Evolutionary conservation across 345 rosid genomes (phyloP).

Genomic region (Syzygium grande): DNA sequence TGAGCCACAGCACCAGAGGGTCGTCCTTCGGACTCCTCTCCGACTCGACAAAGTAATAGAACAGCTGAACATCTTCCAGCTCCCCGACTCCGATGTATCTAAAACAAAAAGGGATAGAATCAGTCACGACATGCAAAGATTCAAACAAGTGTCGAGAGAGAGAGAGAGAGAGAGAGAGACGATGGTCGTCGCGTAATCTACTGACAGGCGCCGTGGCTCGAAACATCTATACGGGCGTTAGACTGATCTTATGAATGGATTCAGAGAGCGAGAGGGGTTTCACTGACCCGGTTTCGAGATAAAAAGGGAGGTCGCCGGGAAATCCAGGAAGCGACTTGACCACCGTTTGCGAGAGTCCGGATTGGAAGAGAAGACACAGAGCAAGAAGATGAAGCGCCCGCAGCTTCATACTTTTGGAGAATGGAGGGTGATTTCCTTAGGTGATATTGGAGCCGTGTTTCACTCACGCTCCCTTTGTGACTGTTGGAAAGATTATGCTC

Average conservation of each 20-base stretch:
- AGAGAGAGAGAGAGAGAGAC: slow-evolving; percentile 1
- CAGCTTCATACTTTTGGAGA: not conserved
- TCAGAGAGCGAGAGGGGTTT: not conserved
- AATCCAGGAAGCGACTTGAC: slow-evolving; percentile 11
- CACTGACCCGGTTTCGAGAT: slow-evolving; percentile 16
- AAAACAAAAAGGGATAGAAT: not conserved
- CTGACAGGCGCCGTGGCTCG: too few relatives aligned
- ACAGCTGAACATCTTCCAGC: slow-evolving; percentile 11
- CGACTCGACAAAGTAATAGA: slow-evolving; percentile 15
- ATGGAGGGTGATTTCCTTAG: not conserved
- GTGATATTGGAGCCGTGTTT: too few relatives aligned
- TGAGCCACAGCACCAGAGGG: slow-evolving; percentile 20
- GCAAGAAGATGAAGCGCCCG: not conserved
- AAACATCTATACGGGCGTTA: too few relatives aligned
- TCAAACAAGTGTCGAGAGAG: not conserved
- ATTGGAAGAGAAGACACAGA: not conserved
- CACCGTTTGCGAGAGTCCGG: not conserved
- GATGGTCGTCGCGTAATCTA: not conserved
- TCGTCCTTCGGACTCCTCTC: slow-evolving; percentile 11
- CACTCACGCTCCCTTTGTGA: too few relatives aligned
- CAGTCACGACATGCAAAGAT: not conserved
- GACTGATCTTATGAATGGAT: too few relatives aligned
- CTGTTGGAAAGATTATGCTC: not conserved
- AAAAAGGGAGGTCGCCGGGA: slow-evolving; percentile 10
- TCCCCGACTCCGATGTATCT: slow-evolving; percentile 18